Conservation (phyloP, 345 rosid species). For the Syzygium oleosum region DNA sequence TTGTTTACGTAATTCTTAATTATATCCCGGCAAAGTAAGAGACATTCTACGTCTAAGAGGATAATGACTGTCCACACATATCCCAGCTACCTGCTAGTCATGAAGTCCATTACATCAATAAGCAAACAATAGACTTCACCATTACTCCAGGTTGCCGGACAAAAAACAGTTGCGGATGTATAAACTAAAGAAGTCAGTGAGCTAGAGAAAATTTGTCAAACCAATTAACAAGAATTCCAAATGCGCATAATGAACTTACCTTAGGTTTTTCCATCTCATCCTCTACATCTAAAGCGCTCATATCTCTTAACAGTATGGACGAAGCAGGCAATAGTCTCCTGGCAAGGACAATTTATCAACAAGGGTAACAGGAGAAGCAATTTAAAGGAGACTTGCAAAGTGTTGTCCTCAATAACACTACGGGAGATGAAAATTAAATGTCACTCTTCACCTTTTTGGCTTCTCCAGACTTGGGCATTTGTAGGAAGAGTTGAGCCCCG, state of each 20-base stretch:
- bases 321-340: constrained; percentile 39
- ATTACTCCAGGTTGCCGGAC: neutral
- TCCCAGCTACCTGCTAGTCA: neutral
- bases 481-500: neutral
- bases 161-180: neutral
- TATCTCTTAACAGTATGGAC: constrained; percentile 54
- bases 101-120: neutral
- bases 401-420: neutral
- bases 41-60: neutral
- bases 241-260: constrained; percentile 18
- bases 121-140: neutral
- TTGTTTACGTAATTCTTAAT: neutral
- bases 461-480: neutral
- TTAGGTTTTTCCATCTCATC: constrained; percentile 58
- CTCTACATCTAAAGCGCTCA: constrained; percentile 37
- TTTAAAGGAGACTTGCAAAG: neutral
- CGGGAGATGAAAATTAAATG: neutral
- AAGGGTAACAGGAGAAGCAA: neutral
- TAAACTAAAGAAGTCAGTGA: neutral
- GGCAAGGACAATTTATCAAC: neutral
- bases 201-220: neutral
- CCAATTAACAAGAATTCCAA: neutral
- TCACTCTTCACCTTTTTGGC: neutral
- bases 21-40: neutral
- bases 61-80: neutral